Evolutionary conservation across 768 basidiomycete genomes (phyloP).

Genomic region (Cyclocybe cylindracea): DNA sequence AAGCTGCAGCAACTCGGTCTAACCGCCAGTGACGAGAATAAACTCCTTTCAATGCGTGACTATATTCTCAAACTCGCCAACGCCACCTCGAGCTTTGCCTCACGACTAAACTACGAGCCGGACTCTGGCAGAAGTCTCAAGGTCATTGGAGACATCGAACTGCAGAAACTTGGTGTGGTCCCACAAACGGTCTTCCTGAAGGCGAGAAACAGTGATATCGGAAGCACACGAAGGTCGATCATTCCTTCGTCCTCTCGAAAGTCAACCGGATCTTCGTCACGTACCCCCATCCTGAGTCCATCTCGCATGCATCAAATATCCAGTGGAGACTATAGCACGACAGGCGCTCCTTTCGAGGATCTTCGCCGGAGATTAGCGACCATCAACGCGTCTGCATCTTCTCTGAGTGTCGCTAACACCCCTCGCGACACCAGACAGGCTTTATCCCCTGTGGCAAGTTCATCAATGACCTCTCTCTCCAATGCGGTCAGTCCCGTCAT

Average conservation of each 20-base stretch:
- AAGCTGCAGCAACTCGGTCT: constrained; percentile 90
- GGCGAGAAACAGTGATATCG: constrained; percentile 43
- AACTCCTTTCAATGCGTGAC: constrained; percentile 86
- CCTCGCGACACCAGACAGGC: constrained; percentile 48
- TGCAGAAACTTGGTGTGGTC: constrained; percentile 86
- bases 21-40: constrained; percentile 77
- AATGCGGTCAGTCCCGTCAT: constrained; percentile 25
- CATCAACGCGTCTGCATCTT: constrained; percentile 72
- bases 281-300: constrained; percentile 51
- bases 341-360: constrained; percentile 73
- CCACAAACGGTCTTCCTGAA: constrained; percentile 91
- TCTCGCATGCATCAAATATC: constrained; percentile 47
- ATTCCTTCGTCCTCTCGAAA: constrained; percentile 38
- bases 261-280: constrained; percentile 25
- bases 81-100: constrained; percentile 73
- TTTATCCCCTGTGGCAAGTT: constrained; percentile 37
- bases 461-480: constrained; percentile 29
- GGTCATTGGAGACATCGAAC: constrained; percentile 66
- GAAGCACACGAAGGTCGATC: constrained; percentile 38
- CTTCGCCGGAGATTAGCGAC: constrained; percentile 73
- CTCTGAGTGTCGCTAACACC: constrained; percentile 46
- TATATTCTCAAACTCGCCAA: constrained; percentile 85
- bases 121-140: constrained; percentile 67
- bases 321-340: constrained; percentile 45
- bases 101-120: constrained; percentile 61